Evolutionary conservation across 1,284 basidiomycete genomes (phyloP).

Genomic region (Thecaphora frezii): DNA sequence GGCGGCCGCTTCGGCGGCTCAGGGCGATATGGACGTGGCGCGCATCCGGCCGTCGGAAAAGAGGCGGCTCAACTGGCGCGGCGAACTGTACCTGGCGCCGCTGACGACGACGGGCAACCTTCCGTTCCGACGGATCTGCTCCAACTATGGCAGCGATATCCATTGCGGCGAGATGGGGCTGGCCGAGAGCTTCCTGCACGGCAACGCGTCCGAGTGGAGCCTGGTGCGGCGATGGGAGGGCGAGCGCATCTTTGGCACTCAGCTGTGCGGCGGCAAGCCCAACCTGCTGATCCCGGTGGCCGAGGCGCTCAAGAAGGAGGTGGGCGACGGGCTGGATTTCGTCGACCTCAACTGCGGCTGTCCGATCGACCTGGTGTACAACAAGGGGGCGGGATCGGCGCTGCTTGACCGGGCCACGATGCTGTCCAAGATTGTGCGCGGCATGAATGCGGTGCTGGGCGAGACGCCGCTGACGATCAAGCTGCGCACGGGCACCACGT

Average conservation of each 20-base stretch:
- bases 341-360: conserved; percentile 96
- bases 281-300: conserved; percentile 76
- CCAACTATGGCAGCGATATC: conserved; percentile 85
- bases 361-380: conserved; percentile 94
- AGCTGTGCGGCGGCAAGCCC: conserved; percentile 65
- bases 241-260: conserved; percentile 87
- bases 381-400: conserved; percentile 83
- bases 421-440: conserved; percentile 81
- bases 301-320: conserved; percentile 75
- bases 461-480: conserved; percentile 95
- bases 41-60: conserved; percentile 78
- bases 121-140: conserved; percentile 88
- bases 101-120: conserved; percentile 94
- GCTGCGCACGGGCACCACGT: conserved; percentile 74
- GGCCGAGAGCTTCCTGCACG: conserved; percentile 46
- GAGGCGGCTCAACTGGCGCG: conserved; percentile 78
- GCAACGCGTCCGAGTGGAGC: conserved; percentile 52
- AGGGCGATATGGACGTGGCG: conserved; percentile 60
- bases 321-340: conserved; percentile 72
- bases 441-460: conserved; percentile 88
- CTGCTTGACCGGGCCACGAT: conserved; percentile 82
- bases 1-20: conserved; percentile 8
- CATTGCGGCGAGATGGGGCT: conserved; percentile 84
- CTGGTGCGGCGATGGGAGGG: conserved; percentile 68
- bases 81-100: conserved; percentile 86